Evolutionary conservation across 2,329 filamentous ascomycete genomes (phyloP).

Genomic region (Epichloe sp.): DNA sequence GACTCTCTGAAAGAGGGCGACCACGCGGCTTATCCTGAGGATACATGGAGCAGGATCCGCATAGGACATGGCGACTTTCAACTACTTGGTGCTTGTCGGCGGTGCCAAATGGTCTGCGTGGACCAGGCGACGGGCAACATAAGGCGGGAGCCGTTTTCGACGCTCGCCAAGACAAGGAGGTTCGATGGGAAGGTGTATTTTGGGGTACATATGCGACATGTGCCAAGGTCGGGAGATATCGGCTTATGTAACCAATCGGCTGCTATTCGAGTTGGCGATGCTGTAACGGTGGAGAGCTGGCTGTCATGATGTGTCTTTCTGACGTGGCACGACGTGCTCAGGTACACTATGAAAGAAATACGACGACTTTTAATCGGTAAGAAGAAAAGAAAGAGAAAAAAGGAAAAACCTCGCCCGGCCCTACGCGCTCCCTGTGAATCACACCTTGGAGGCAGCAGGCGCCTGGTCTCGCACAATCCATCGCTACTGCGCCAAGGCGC

Average conservation of each 20-base stretch:
- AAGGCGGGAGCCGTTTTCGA: conserved; percentile 76
- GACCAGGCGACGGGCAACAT: conserved; percentile 70
- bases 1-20: conserved; percentile 25
- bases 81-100: conserved; percentile 69
- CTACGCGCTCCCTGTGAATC: too few relatives aligned
- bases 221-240: conserved; percentile 6
- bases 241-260: conserved; percentile 15
- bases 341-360: too few relatives aligned
- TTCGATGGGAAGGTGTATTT: conserved; percentile 80
- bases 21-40: conserved; percentile 59
- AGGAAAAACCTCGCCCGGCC: too few relatives aligned
- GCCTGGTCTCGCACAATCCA: too few relatives aligned
- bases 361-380: too few relatives aligned
- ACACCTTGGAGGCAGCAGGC: too few relatives aligned
- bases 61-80: conserved; percentile 55
- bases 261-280: conserved; percentile 38
- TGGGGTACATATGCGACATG: conserved; percentile 62
- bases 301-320: conserved; percentile 1
- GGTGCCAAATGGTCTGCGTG: conserved; percentile 95
- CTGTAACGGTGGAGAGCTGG: conserved; percentile 15
- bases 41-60: conserved; percentile 55
- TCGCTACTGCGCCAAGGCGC: too few relatives aligned
- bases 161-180: conserved; percentile 73
- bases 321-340: neutral
- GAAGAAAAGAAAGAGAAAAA: too few relatives aligned